A percentile compares a stretch with the other conserved stretches of the same genome.
phyloP scores from a whole-genome alignment of 148 eudicot genomes.

The Cornus controversa region DNA sequence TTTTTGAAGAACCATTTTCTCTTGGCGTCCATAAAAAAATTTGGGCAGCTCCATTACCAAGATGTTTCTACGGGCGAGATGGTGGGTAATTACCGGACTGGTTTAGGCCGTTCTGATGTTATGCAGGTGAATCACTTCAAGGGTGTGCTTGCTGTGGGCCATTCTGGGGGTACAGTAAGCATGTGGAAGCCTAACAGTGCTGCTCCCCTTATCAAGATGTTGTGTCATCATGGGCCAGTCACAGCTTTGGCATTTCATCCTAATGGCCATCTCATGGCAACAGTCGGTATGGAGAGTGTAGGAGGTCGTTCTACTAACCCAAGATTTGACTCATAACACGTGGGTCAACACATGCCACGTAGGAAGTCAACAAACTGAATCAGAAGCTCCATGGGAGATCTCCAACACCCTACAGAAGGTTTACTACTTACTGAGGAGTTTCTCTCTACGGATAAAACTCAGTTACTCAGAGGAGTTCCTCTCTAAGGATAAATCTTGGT shows the following conservation, averaged over 20 bases:
- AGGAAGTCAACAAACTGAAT: no score
- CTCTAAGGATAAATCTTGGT: no score
- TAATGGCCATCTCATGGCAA: slow-evolving; percentile 79
- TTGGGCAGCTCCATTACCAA: slow-evolving; percentile 74
- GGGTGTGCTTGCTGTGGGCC: slow-evolving; percentile 55
- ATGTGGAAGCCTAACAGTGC: slow-evolving; percentile 86
- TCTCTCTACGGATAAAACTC: no score
- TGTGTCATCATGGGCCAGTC: slow-evolving; percentile 69
- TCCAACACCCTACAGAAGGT: no score
- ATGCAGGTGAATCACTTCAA: slow-evolving; percentile 70
- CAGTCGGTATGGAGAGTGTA: slow-evolving; percentile 78
- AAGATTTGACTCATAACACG: no score
- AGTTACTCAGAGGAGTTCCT: no score
- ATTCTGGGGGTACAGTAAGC: slow-evolving; percentile 61
- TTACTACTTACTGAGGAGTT: no score
- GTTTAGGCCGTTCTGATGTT: slow-evolving; percentile 58
- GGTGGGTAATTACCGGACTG: slow-evolving; percentile 59
- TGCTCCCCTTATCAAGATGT: slow-evolving; percentile 80
- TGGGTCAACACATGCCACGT: no score
- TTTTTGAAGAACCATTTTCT: slow-evolving; percentile 75
- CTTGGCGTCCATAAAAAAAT: slow-evolving; percentile 64
- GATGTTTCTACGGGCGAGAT: slow-evolving; percentile 71
- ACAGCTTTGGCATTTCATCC: slow-evolving; percentile 68
- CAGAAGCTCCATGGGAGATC: no score
- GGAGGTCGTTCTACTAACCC: no score